These are phyloP conservation scores for Rhizomucor miehei DNA, from an alignment of 371 early-diverging fungal species.

Conservation along the genomic window DNA sequence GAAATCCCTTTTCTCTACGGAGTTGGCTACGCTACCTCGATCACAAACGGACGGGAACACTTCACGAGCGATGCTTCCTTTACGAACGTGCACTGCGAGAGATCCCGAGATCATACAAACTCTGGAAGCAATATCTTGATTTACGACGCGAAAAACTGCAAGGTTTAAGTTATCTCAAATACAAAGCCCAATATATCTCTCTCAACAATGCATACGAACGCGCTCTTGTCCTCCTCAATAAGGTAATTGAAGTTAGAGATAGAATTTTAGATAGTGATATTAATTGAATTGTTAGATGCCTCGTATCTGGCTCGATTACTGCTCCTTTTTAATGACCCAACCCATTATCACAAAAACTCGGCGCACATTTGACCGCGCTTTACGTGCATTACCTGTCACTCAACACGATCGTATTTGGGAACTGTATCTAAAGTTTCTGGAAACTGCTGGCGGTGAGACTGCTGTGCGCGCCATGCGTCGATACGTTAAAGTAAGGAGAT, in stretches of 20 bases:
- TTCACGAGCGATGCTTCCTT: conserved; percentile 55
- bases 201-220: conserved; percentile 83
- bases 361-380: conserved; percentile 85
- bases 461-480: conserved; percentile 78
- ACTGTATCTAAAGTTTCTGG: conserved; percentile 79
- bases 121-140: conserved; percentile 93
- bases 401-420: conserved; percentile 93
- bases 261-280: neutral
- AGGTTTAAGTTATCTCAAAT: conserved; percentile 45
- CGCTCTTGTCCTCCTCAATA: conserved; percentile 84
- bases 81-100: conserved; percentile 87
- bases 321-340: conserved; percentile 69
- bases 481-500: conserved; percentile 68
- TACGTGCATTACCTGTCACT: conserved; percentile 89
- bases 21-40: conserved; percentile 91
- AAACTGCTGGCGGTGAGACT: conserved; percentile 77
- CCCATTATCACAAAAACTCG: conserved; percentile 73
- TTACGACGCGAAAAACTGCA: conserved; percentile 57
- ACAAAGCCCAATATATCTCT: conserved; percentile 57
- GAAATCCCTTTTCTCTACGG: conserved; percentile 79
- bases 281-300: conserved; percentile 63
- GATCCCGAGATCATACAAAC: conserved; percentile 92
- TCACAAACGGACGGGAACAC: conserved; percentile 64
- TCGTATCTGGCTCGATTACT: conserved; percentile 79
- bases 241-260: conserved; percentile 46